Evolutionary conservation across 2,329 filamentous ascomycete species (phyloP), one percentile per base, ranked within the genome.

Genomic region (Coleophoma cylindrospora): DNA sequence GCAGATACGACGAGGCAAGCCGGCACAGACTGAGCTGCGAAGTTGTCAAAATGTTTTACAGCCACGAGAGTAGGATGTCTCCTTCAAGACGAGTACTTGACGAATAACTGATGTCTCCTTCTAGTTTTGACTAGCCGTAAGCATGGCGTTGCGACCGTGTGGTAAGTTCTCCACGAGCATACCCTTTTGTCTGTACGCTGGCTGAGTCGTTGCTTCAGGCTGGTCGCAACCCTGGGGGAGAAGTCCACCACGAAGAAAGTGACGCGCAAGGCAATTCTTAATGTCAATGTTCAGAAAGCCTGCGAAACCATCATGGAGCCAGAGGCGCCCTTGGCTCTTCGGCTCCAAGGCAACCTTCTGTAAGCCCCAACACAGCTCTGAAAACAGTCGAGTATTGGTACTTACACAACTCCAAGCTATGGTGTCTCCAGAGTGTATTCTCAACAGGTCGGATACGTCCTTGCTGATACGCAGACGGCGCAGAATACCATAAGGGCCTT

Each of bases 91-190:
- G 9, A 44, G 33, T 38, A 43, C 2, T n/a, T 4, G 15, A 38
- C 11, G 6, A 14, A 14, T 9, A 38, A 38, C 36, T 40, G 40
- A 53, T 63, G 22, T 61, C 91, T 72, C 63, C n/a, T 17, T 11
- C 36, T 50, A 86, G 82, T 99, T 52, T 81, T 99, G 49, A 94
- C 85, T 3, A 92, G 81, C 54, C 84, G 84, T 64, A 86, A 94
- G 66, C 88, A 96, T 79, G 94, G 94, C 50, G 88, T 99, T 50
- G 87, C 92, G 13, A 99, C 92, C 2, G 86, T 99, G 53, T 99
- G 94, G 92, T 95, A 75, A 62, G 80, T 63, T 21, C 21, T 32
- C 2, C 9, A 19, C 40, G 22, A 12, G 38, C 45, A 9, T 6
- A 14, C 19, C 34, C 50, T 17, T 43, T 14, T 40, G 36, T 11